These are phyloP conservation scores for Cordyceps tenuipes DNA, from an alignment of 2,329 filamentous ascomycete genomes.

Conservation along the genomic window DNA sequence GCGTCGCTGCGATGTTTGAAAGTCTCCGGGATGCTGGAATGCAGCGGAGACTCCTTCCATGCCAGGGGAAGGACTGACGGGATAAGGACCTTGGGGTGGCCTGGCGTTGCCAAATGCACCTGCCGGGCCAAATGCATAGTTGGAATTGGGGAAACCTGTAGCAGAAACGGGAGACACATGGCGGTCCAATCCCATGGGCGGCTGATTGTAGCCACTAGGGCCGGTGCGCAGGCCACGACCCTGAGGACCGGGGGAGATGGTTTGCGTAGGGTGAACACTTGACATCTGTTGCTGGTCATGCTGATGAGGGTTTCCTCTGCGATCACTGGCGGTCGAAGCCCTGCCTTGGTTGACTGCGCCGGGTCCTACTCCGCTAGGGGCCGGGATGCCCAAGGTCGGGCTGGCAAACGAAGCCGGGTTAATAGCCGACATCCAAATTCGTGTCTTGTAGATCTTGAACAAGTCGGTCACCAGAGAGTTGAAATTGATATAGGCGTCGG, in stretches of 20 bases:
- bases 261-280: background rate
- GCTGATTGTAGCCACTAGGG: conserved; percentile 29
- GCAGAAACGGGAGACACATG: conserved; percentile 29
- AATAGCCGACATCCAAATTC: conserved; percentile 99
- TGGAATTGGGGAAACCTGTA: conserved; percentile 27
- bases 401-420: conserved; percentile 93
- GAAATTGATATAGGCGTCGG: conserved; percentile 97
- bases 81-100: conserved; percentile 20
- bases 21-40: conserved; percentile 32
- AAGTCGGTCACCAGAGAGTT: conserved; percentile 94
- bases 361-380: conserved; percentile 57
- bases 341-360: conserved; percentile 55
- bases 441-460: conserved; percentile 98
- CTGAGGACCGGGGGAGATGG: conserved; percentile 5
- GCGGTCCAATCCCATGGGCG: conserved; percentile 34
- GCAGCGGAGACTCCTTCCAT: conserved; percentile 24
- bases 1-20: conserved; percentile 38
- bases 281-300: conserved; percentile 31
- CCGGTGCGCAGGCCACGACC: conserved; percentile 34
- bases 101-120: conserved; percentile 27
- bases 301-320: conserved; percentile 35
- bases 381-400: conserved; percentile 62
- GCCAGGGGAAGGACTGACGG: conserved; percentile 20
- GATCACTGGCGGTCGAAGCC: conserved; percentile 30
- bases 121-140: conserved; percentile 27